Conservation (phyloP, 352 stramenopile species). For the Blastocystis sp. region DNA sequence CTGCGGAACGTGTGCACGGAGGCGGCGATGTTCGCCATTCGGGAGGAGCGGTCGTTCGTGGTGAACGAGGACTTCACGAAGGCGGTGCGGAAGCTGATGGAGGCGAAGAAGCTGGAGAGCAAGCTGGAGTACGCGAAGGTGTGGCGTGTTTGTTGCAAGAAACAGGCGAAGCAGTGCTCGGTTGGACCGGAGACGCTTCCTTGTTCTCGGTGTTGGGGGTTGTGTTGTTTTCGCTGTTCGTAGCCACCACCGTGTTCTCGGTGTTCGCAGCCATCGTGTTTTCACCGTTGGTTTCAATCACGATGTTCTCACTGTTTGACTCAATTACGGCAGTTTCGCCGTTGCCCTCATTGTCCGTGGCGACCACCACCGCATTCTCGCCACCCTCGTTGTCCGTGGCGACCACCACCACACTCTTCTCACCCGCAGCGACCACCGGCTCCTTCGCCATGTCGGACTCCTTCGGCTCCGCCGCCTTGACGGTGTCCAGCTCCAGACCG, state of each 20-base stretch:
- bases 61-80: constrained; percentile 99
- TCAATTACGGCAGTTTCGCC: neutral
- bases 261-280: neutral
- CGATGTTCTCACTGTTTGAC: neutral
- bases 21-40: constrained; percentile 94
- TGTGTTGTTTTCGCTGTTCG: neutral
- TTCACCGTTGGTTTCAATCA: neutral
- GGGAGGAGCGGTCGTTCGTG: constrained; percentile 94
- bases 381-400: neutral
- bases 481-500: constrained; percentile 16
- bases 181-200: neutral
- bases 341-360: neutral
- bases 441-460: neutral
- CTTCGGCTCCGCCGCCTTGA: neutral
- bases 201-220: neutral
- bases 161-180: neutral
- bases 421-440: neutral
- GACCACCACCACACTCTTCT: neutral
- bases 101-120: constrained; percentile 99
- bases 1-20: constrained; percentile 97
- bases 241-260: too few species aligned
- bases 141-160: constrained; percentile 73
- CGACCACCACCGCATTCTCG: neutral
- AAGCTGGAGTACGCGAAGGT: constrained; percentile 99
- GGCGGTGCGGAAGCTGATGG: constrained; percentile 94